Evolutionary conservation across 306 rosid genomes (phyloP), one percentile per base, ranked within the genome.

Genomic region (Hylodesmum podocarpum): DNA sequence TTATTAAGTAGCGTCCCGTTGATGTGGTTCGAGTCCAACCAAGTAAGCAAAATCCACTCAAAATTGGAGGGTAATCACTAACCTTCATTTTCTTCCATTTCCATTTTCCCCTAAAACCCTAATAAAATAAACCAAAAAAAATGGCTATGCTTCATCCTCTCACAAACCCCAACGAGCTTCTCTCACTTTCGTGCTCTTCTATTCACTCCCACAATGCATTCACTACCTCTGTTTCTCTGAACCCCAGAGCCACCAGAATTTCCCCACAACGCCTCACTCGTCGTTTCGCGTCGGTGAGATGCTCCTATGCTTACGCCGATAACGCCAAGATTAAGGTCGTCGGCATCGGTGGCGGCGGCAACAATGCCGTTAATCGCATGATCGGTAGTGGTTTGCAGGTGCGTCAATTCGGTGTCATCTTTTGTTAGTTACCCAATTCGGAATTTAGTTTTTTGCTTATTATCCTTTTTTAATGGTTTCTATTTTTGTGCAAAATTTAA

Each of bases 361-460:
- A 92, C 90, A 95, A 95, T 86, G 99, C 99, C 36, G 96, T 95
- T 43, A 95, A 95, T 77, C 99, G 99, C 84, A 95, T 95, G 99
- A 95, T 95, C 83, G 96, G 94, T 49, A 88, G 97, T 79, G 99
- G 98, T 77, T 88, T 95, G 54, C 91, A 89, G 74, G 99, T 95
- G 46, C 68, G 91, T 50, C 72, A 49, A 58, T 58, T 53, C 50
- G 37, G 36, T 57, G 19, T 31, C 34, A 16, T n/a, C n/a, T n/a
- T n/a, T n/a, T 43, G 12, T 72, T 75, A 33, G 21, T 3, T 54
- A 57, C n/a, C 78, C 69, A 77, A 24, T 46, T 50, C 66, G 2
- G 16, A 59, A 43, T 51, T 13, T 66, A 4, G 16, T 83, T 53
- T 54, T 31, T 67, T 27, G 61, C 27, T 63, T 46, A 5, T 37